phyloP scores from a whole-genome alignment of 2,329 filamentous ascomycete genomes.

The Penicillium hordei region DNA sequence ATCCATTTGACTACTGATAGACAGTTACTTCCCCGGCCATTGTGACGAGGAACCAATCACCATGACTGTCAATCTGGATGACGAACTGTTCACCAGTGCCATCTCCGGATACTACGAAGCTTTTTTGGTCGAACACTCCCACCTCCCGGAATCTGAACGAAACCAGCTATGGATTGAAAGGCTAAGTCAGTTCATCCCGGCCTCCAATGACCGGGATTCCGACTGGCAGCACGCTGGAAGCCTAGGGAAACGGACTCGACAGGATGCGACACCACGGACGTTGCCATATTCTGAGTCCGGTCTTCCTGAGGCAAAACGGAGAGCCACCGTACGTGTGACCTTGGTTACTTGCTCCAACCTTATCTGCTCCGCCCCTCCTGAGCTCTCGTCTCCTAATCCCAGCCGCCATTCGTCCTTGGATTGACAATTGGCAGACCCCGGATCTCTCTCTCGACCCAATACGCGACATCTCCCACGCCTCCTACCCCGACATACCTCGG shows the following conservation, averaged over 20 bases:
- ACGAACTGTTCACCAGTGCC: conserved; percentile 42
- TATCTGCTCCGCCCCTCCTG: conserved; percentile 24
- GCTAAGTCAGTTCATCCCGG: conserved; percentile 41
- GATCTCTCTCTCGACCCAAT: conserved; percentile 37
- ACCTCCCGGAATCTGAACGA: conserved; percentile 43
- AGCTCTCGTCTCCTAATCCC: conserved; percentile 28
- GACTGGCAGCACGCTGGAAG: conserved; percentile 29
- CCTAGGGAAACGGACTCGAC: conserved; percentile 45
- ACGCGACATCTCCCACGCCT: conserved; percentile 33
- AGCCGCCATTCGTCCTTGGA: conserved; percentile 35
- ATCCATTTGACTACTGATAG: conserved; percentile 33
- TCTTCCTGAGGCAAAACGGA: conserved; percentile 44
- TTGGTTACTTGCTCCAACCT: conserved; percentile 40
- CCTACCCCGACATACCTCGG: conserved; percentile 30
- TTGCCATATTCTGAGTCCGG: conserved; percentile 37
- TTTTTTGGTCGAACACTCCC: conserved; percentile 44
- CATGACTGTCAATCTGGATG: conserved; percentile 40
- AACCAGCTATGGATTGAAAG: conserved; percentile 43
- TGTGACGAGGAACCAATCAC: conserved; percentile 22
- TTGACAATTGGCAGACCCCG: conserved; percentile 46
- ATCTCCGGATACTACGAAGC: conserved; percentile 44
- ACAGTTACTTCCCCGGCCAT: conserved; percentile 24
- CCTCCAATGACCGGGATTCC: conserved; percentile 19
- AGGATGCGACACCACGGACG: conserved; percentile 41
- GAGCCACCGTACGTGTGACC: conserved; percentile 48